phyloP scores from a whole-genome alignment of 176 grass and related monocot species.

The Carex littledalei region DNA sequence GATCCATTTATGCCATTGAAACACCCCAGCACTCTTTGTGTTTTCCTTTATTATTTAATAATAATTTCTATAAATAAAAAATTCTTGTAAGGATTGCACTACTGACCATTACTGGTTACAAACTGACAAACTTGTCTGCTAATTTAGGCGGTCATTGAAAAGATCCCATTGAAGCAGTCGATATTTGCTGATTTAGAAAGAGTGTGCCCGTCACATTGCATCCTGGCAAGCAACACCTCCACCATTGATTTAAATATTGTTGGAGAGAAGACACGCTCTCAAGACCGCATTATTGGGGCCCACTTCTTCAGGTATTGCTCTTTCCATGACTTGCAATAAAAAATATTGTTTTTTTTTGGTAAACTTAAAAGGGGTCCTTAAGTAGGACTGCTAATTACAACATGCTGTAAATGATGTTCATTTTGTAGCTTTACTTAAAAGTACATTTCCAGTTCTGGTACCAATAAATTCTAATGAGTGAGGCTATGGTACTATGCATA shows the following conservation, averaged over 20 bases:
- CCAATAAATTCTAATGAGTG: neutral
- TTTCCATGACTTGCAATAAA: neutral
- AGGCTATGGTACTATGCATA: too few relatives aligned
- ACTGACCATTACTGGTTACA: neutral
- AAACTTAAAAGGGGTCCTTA: neutral
- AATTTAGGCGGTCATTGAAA: slow-evolving; percentile 92
- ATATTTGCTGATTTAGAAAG: slow-evolving; percentile 97
- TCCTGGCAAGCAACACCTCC: slow-evolving; percentile 94
- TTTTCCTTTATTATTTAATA: too few relatives aligned
- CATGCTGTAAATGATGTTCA: neutral
- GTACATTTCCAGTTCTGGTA: neutral
- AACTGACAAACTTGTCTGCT: slow-evolving; percentile 17
- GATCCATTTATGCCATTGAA: too few relatives aligned
- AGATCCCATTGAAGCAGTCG: slow-evolving; percentile 89
- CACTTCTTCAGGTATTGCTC: slow-evolving; percentile 89
- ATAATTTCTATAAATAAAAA: too few relatives aligned
- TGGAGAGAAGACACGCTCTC: slow-evolving; percentile 75
- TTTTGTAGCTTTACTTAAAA: neutral
- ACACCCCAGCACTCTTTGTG: too few relatives aligned
- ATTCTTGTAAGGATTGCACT: too few relatives aligned
- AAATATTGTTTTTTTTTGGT: neutral
- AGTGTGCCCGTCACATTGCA: slow-evolving; percentile 74
- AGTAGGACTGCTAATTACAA: neutral
- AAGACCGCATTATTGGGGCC: slow-evolving; percentile 89
- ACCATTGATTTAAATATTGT: slow-evolving; percentile 92